Evolutionary conservation across 305 asterid species (phyloP), one percentile per base, ranked within the genome.

Genomic region (Lippia alba): DNA sequence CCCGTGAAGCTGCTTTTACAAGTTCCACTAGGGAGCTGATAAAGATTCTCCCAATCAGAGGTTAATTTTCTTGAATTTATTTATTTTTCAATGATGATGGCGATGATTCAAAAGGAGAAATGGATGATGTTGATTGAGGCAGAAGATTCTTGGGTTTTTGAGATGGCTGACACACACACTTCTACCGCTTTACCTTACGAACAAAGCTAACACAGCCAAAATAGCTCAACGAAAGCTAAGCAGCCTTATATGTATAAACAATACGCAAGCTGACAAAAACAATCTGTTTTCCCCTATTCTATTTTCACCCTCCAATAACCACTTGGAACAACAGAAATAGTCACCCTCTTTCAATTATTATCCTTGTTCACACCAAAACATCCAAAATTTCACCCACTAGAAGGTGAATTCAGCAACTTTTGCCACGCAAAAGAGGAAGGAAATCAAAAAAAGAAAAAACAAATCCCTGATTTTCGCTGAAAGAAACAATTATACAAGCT

Each of bases 121-220:
- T 68, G 81, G 74, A 78, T 54, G 79, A 79, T 75, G 82, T 83
- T 69, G 90, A 77, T 78, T 76, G 79, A 83, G 77, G 70, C 70
- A 62, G 80, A 78, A 82, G 91, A 82, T 80, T 82, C 79, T 63
- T 68, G 72, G 59, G 80, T 61, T 63, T 75, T 74, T 63, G 15
- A 50, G 72, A 78, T 56, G 87, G 81, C 70, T 83, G 54, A 71
- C 72, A 75, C 64, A 67, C 68, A 81, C 81, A 80, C 81, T 73
- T 68, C 69, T 15, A 66, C 75, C 77, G 79, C 85, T 77, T 77
- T 72, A 66, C 71, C 89, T 85, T 77, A 67, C 36, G 79, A 53
- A 74, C 67, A 73, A 79, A 81, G 90, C 82, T 79, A 79, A 78
- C 77, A 83, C 78, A 83, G 76, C 92, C 90, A 87, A 91, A 91